A percentile compares a stretch with the other conserved stretches of the same genome.
These are phyloP conservation scores for Durio zibethinus DNA, from an alignment of 345 rosid genomes.

Conservation along the genomic window DNA sequence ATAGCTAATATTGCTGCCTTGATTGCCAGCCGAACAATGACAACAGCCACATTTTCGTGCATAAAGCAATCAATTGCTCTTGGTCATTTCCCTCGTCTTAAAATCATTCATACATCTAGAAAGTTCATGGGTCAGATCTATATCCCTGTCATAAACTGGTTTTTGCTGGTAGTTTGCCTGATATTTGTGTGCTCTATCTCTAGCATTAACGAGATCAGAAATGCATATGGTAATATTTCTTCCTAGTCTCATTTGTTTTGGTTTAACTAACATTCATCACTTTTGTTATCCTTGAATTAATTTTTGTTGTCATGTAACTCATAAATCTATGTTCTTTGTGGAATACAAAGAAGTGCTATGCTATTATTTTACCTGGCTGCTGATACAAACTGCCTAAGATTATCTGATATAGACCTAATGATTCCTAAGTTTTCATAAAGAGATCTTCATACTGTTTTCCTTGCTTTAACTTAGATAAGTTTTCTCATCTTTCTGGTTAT, in stretches of 20 bases:
- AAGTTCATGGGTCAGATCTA: constrained; percentile 99
- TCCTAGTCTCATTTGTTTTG: constrained; percentile 3
- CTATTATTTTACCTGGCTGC: not conserved
- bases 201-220: constrained; percentile 87
- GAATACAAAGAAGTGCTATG: not conserved
- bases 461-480: not conserved
- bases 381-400: not conserved
- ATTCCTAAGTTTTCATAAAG: not conserved
- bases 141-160: constrained; percentile 99
- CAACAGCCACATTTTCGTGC: constrained; percentile 98
- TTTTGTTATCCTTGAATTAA: not conserved
- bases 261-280: not conserved
- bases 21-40: constrained; percentile 97
- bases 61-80: constrained; percentile 95
- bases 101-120: constrained; percentile 95
- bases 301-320: not conserved
- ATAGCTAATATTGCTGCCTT: constrained; percentile 91
- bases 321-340: not conserved
- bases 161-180: constrained; percentile 81
- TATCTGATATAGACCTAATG: not conserved
- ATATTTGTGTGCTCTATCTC: constrained; percentile 75
- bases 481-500: constrained; percentile 23
- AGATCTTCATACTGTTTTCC: not conserved
- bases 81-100: constrained; percentile 98
- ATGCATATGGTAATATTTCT: constrained; percentile 83